A percentile compares a stretch with the other conserved stretches of the same genome.
phyloP scores from a whole-genome alignment of 2,329 filamentous ascomycete genomes.

The Coniella lustricola region DNA sequence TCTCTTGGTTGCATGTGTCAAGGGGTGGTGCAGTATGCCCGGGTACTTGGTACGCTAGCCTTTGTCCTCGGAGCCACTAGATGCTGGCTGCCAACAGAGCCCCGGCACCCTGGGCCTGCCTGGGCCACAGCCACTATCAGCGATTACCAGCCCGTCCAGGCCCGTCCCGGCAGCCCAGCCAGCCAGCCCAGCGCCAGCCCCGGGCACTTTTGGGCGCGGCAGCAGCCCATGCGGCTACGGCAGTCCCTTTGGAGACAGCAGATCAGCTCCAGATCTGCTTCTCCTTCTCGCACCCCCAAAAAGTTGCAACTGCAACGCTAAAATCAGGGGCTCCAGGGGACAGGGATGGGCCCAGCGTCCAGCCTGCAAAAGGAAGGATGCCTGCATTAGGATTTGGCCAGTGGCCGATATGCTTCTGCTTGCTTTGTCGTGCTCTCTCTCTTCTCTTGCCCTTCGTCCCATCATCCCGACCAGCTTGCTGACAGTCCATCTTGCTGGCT shows the following conservation, averaged over 20 bases:
- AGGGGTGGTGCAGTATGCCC: no score
- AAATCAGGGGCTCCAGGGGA: constrained; percentile 14
- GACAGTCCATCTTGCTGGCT: no score
- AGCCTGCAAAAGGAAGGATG: constrained; percentile 8
- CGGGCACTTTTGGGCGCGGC: constrained; percentile 3
- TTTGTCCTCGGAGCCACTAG: no score
- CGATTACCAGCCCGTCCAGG: no score
- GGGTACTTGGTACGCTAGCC: no score
- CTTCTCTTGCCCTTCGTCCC: neutral
- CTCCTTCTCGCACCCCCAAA: neutral
- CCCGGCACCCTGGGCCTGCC: no score
- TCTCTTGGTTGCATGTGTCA: neutral
- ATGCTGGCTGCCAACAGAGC: no score
- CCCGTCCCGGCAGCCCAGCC: no score
- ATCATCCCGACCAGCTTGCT: no score
- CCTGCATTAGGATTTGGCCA: neutral
- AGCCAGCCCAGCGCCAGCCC: neutral
- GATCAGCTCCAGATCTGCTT: constrained; percentile 5
- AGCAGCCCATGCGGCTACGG: constrained; percentile 6
- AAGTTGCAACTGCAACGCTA: constrained; percentile 9
- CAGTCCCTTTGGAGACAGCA: constrained; percentile 1
- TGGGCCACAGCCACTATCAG: constrained; percentile 8
- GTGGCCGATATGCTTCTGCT: neutral
- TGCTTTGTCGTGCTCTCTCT: neutral
- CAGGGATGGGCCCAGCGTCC: neutral